A percentile compares a stretch with the other conserved stretches of the same genome.
Evolutionary conservation across 164 flowering plant species (phyloP).

Genomic region (Echeveria elegans): DNA sequence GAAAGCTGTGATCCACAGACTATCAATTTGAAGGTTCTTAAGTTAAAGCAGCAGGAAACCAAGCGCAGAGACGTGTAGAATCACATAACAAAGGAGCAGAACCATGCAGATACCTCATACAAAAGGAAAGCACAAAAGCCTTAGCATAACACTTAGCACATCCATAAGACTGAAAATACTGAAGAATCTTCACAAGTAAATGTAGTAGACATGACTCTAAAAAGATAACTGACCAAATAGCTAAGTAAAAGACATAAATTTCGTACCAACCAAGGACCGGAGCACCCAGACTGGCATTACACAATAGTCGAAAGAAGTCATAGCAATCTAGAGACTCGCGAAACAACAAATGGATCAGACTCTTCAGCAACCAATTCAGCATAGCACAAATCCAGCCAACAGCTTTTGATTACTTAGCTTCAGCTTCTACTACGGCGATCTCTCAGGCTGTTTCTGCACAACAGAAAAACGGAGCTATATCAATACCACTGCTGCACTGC

Average conservation of each 20-base stretch:
- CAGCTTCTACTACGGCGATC: slow-evolving; percentile 6
- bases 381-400: background rate
- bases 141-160: background rate
- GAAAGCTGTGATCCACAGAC: no score
- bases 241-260: background rate
- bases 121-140: background rate
- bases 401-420: slow-evolving; percentile 7
- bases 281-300: slow-evolving; percentile 3
- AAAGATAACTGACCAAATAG: background rate
- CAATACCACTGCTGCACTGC: background rate
- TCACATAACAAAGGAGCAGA: slow-evolving; percentile 8
- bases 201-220: background rate
- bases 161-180: background rate
- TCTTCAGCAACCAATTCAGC: background rate
- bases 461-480: background rate
- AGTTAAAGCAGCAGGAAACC: background rate
- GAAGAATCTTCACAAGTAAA: background rate
- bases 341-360: slow-evolving; percentile 1
- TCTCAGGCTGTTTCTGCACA: slow-evolving; percentile 1
- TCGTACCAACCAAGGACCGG: background rate
- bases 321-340: background rate
- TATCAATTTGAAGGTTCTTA: no score
- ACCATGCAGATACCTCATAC: slow-evolving; percentile 9
- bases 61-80: slow-evolving; percentile 7
- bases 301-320: background rate